Evolutionary conservation across 441 rosid species (phyloP).

Genomic region (Croton laevigatus): DNA sequence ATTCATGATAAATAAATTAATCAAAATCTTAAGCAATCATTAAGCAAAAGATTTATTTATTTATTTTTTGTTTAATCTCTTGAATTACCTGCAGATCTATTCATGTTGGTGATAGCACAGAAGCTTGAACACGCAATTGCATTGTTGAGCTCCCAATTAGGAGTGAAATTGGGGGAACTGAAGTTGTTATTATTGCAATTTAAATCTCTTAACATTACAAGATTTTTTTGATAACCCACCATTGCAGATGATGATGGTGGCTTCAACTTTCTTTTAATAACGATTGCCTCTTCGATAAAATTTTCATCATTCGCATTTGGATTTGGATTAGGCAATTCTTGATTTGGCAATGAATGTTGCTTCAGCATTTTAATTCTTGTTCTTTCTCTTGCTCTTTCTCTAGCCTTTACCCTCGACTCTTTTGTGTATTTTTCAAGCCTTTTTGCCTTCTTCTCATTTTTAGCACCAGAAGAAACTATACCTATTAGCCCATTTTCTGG

Average conservation of each 20-base stretch:
- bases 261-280: conserved; percentile 32
- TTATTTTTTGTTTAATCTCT: no score
- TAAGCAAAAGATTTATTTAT: background rate
- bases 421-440: conserved; percentile 27
- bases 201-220: conserved; percentile 32
- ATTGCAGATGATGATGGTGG: conserved; percentile 16
- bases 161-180: conserved; percentile 36
- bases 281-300: conserved; percentile 24
- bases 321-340: background rate
- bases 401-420: conserved; percentile 48
- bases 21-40: conserved; percentile 18
- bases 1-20: conserved; percentile 15
- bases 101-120: conserved; percentile 37
- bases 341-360: background rate
- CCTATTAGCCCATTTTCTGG: conserved; percentile 6
- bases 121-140: conserved; percentile 39
- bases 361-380: conserved; percentile 43
- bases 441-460: conserved; percentile 25
- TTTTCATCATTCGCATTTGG: conserved; percentile 10
- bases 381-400: conserved; percentile 56
- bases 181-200: conserved; percentile 28
- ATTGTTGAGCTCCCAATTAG: conserved; percentile 41
- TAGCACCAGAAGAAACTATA: conserved; percentile 4
- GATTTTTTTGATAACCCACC: conserved; percentile 36
- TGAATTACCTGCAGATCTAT: conserved; percentile 36